Evolutionary conservation across 179 eudicot species (phyloP), one percentile per base, ranked within the genome.

Genomic region (Silene noctiflora): DNA sequence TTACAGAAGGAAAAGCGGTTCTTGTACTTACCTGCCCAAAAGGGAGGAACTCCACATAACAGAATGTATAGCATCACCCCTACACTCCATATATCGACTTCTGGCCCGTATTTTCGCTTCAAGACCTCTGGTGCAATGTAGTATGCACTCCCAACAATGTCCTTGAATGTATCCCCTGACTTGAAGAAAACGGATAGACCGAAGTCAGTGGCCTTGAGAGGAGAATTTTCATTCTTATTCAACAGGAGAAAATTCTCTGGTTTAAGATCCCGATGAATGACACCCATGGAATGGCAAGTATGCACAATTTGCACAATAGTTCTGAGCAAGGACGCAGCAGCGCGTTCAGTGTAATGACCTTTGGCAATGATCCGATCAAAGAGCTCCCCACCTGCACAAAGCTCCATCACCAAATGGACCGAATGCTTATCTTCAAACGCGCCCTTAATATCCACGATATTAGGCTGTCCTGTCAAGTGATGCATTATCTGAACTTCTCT

Each of bases 201-300:
- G n/a, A 90, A 90, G 81, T 90, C 95, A 0, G 95, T 90, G 60
- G 95, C 95, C 85, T 90, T 88, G 46, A 88, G 92, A 48, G 92
- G 92, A 4, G 92, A 56, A 79, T 88, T 77, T 75, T 88, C 95
- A 51, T 90, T 91, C 80, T 88, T 88, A 72, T 78, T 90, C 81
- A 87, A 75, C 0, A 90, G 87, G n/a, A 88, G 85, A 80, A 90
- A 88, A 73, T 88, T 88, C 79, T 88, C 95, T 1, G 89, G 95
- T 81, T 90, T 90, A 17, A 90, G 91, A 83, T 90, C 95, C 46
- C 95, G 85, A 33, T 90, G 95, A 79, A 90, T 86, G 9, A 88
- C 95, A 39, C 95, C 95, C 95, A 90, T 90, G 8, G 90, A 82
- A 77, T 90, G 95, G 19, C 91, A 90, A 16, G 92, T 90, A 63